phyloP scores from a whole-genome alignment of 331 rosid genomes.

The Quercus phellos region DNA sequence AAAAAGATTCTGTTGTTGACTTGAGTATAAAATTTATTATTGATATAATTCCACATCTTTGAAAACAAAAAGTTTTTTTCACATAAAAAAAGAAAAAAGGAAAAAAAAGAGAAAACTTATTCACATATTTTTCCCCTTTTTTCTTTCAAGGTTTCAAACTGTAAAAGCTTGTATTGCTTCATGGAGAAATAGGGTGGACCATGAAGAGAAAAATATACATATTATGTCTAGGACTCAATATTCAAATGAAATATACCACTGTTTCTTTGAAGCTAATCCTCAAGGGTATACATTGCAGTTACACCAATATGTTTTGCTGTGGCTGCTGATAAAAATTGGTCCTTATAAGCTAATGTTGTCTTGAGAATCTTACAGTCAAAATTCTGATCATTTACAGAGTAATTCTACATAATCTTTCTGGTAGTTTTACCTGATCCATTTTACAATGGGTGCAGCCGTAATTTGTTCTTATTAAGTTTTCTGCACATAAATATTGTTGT shows the following conservation, averaged over 20 bases:
- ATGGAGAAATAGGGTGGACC: background rate
- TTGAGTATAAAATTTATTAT: background rate
- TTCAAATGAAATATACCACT: background rate
- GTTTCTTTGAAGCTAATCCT: background rate
- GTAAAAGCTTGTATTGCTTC: background rate
- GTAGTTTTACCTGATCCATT: background rate
- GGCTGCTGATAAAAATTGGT: background rate
- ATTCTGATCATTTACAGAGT: background rate
- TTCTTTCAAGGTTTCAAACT: background rate
- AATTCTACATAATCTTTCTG: background rate
- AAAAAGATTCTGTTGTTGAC: background rate
- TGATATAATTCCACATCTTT: too few relatives aligned
- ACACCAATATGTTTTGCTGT: background rate
- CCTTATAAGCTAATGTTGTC: background rate
- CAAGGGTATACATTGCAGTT: background rate
- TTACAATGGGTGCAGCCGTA: background rate
- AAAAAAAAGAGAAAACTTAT: too few relatives aligned
- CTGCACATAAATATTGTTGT: background rate
- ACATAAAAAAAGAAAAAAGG: too few relatives aligned
- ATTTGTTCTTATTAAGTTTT: background rate
- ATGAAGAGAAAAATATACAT: background rate
- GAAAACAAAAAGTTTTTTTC: too few relatives aligned
- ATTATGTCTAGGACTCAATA: background rate
- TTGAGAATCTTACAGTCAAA: background rate
- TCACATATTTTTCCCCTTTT: background rate